These are phyloP conservation scores for Eutrema japonicum DNA, from an alignment of 345 rosid species.

Conservation along the genomic window DNA sequence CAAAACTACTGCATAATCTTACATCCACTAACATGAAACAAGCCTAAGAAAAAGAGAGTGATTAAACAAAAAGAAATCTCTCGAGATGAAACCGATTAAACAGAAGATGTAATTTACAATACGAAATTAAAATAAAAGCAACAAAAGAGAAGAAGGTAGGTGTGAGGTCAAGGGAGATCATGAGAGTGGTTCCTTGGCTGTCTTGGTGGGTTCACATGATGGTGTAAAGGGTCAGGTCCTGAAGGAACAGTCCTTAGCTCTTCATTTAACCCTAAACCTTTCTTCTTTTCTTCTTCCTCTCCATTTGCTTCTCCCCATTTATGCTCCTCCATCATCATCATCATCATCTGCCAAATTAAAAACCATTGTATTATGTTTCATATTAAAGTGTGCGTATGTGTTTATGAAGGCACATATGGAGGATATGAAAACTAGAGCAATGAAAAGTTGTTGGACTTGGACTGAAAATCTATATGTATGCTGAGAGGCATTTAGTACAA, in stretches of 20 bases:
- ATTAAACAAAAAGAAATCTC: background rate
- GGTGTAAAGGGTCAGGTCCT: conserved; percentile 90
- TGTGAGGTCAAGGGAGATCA: conserved; percentile 17
- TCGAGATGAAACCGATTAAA: conserved; percentile 26
- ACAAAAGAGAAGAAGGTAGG: background rate
- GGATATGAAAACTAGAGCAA: conserved; percentile 2
- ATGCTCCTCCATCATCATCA: conserved; percentile 20
- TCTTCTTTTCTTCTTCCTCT: conserved; percentile 21
- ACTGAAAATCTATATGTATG: background rate
- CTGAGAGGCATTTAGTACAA: background rate
- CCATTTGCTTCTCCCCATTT: background rate
- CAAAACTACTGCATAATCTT: conserved; percentile 26
- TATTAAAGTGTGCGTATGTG: background rate
- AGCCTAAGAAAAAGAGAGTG: background rate
- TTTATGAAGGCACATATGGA: background rate
- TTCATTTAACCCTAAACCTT: conserved; percentile 19
- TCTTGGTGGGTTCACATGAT: conserved; percentile 67
- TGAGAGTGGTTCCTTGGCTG: conserved; percentile 49
- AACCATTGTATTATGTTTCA: background rate
- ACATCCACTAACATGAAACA: conserved; percentile 28
- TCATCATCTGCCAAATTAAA: conserved; percentile 42
- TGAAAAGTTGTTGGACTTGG: background rate
- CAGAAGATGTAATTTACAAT: conserved; percentile 29
- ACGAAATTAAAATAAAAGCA: background rate
- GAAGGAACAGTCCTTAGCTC: conserved; percentile 74